Evolutionary conservation across 2,329 filamentous ascomycete genomes (phyloP), one percentile per base, ranked within the genome.

Genomic region (Scedosporium boydii): DNA sequence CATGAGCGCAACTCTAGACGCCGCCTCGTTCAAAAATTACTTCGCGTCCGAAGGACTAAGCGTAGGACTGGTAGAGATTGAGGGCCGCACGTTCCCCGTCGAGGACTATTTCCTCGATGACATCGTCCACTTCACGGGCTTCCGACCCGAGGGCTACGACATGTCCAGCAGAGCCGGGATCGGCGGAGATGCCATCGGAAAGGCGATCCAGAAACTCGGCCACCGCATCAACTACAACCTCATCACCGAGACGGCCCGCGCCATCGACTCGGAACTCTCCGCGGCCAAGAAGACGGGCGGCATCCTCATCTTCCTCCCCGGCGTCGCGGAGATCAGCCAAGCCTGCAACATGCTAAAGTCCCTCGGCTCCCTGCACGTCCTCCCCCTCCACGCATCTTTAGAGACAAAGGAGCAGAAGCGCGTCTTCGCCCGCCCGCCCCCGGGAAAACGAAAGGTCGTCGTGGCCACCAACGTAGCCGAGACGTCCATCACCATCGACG

Each of bases 401-500:
- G 87, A 96, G 69, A 93, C 93, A 9, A 82, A 82, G 2, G 93
- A 98, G 68, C 95, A 99, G 74, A 88, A 90, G 64, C 84, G 86
- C 26, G 95, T 99, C 0, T 99, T 99, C 71, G 81, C 85, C 29
- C 80, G 81, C 14, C 78, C 95, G 4, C 93, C 93, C 0, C 73
- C 77, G 2, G 92, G 92, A 0, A 93, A 91, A 75, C 84, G 95
- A 42, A 99, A 99, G 75, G 85, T 99, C 12, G 90, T 99, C 41
- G 90, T 93, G 6, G 91, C 95, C 1, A 99, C 95, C 55, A 99
- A 99, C 69, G 93, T 99, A 2, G 95, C 95, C 1, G 95, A 99
- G 73, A 99, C 95, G 0, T 98, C 95, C 2, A 98, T 99, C 72
- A 99, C 95, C 0, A 99, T 99, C 64, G 93, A 97, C 71, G 95